Base-by-base conservation (phyloP, 768 basidiomycete genomes). In the Tulasnella sp. region DNA sequence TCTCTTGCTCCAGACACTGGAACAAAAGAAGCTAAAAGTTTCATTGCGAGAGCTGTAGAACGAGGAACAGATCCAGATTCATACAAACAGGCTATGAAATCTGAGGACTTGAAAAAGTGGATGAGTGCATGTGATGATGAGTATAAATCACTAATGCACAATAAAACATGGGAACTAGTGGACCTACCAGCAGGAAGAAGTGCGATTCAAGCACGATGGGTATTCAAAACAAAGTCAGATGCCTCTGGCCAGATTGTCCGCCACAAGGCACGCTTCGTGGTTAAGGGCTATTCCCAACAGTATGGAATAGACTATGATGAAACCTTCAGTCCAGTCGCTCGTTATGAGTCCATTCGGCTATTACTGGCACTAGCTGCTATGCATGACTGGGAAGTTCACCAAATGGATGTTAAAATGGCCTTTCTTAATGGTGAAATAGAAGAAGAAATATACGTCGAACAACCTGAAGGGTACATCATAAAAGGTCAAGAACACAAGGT, bases 231-330 rank as follows among this genome's bases (percentile, higher is more conserved):
- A 14, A 85, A 85, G 79, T 48, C 52, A 42, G 81, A 84, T 73
- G 76, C 73, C 19, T n/a, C 80, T 27, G 83, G 83, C 27, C 74
- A 78, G 4, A 68, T 84, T 38, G 40, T 62, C 7, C 75, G 80
- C 18, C 80, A 82, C 80, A 84, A 85, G 76, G 83, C 82, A 18
- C 68, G 84, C 52, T 78, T 85, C 36, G 82, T 83, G 9, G 85
- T 84, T 1, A 81, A 83, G 71, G 85, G 85, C 1, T 85, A 81
- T 80, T 74, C 81, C 0, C 85, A 85, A 76, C 68, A 80, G 1
- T 74, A 80, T 19, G 82, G 84, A 10, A 40, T 84, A 40, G 82
- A 84, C 74, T 84, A 81, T 76, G 56, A 80, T 34, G 82, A 82
- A 31, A 84, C 81, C 27, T 81, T 46, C 58, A 40, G 79, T 38